These are phyloP conservation scores for Zymoseptoria ardabiliae DNA, from an alignment of 2,329 filamentous ascomycete genomes.

Conservation along the genomic window DNA sequence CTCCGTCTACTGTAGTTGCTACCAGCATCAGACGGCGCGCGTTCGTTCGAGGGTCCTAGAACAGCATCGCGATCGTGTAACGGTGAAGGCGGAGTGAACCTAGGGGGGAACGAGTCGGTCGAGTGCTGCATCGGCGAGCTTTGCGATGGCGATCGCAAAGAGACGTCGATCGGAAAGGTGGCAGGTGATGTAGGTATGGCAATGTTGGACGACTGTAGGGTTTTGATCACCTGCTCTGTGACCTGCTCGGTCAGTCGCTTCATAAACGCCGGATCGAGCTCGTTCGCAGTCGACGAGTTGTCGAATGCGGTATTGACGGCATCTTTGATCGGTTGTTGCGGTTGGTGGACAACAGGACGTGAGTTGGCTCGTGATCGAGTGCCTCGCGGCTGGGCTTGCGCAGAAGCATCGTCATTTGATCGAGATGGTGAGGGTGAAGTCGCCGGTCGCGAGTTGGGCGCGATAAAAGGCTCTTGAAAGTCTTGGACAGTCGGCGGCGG, in stretches of 20 bases:
- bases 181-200: constrained; percentile 19
- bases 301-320: constrained; percentile 51
- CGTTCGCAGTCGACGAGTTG: constrained; percentile 41
- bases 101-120: constrained; percentile 40
- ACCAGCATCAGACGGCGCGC: constrained; percentile 16
- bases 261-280: constrained; percentile 53
- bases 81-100: constrained; percentile 52
- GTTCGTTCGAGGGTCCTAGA: constrained; percentile 33
- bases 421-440: neutral
- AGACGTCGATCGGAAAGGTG: constrained; percentile 33
- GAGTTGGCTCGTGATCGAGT: constrained; percentile 11
- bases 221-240: constrained; percentile 47
- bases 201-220: constrained; percentile 22
- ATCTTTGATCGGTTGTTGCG: constrained; percentile 45
- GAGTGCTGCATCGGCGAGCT: constrained; percentile 5
- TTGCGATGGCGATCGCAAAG: constrained; percentile 10
- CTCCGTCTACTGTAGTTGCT: constrained; percentile 14
- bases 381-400: neutral
- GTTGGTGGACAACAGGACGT: constrained; percentile 18
- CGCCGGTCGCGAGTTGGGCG: neutral
- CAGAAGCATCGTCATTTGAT: neutral
- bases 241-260: constrained; percentile 53
- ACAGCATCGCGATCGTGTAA: constrained; percentile 14
- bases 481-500: constrained; percentile 3
- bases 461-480: neutral